Base-by-base conservation (phyloP, 176 grass and related monocot species). In the Carex scoparia region DNA sequence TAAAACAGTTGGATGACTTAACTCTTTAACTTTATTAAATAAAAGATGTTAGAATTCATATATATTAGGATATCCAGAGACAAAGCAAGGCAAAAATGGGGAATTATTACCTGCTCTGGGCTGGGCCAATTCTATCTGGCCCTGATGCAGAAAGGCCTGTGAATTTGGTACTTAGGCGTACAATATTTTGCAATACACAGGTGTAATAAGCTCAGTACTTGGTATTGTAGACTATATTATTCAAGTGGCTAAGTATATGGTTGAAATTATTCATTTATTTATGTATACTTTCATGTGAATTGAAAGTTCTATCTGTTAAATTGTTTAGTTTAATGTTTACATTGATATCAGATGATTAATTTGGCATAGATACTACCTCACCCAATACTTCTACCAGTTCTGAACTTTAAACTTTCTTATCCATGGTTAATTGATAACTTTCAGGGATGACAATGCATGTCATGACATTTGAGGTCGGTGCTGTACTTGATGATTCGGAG, bases 371-470 rank as follows among this genome's bases (percentile, higher is more conserved):
- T 66, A 7, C 23, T 13, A 1, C 10, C 10, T 32, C 2, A 13
- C 3, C 68, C 15, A 71, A 49, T 49, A 10, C 35, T 42, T 44
- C 7, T 40, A 40, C 32, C 69, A 72, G 15, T 19, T 72, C 35
- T 69, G 66, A 38, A 76, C 23, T 31, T 76, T 10, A 68, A 68
- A 13, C 65, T 68, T 68, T 76, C 4, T 31, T 14, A 54, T 30
- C 1, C 2, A 55, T 55, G 48, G 74, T 58, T 35, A 9, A 35
- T 58, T 79, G 51, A 69, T 37, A 15, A 54, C 63, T 73, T 78
- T 65, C 84, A 89, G 88, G 88, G 63, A 89, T 84, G 80, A 27
- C 88, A 15, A 85, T 81, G 79, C 88, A 89, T 82, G 88, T 86
- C 10, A 89, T 89, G 88, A 86, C 79, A 13, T 89, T 74, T 40